These are phyloP conservation scores for Ilex asprella DNA, from an alignment of 257 asterid species.

Conservation along the genomic window DNA sequence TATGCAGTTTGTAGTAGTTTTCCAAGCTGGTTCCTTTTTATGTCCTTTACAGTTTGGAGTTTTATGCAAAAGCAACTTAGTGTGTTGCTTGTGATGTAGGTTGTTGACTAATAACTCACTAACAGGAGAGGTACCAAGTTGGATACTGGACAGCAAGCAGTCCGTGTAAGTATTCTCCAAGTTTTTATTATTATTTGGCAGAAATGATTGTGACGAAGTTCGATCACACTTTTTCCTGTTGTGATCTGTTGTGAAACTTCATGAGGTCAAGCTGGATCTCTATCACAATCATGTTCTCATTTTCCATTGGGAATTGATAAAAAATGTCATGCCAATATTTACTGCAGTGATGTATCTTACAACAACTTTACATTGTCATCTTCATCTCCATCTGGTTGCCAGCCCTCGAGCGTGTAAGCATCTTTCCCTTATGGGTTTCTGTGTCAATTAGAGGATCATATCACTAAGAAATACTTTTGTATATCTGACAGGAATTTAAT, in stretches of 20 bases:
- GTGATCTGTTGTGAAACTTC: too few relatives aligned
- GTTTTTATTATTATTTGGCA: neutral
- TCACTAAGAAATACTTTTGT: conserved; percentile 10
- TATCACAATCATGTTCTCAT: neutral
- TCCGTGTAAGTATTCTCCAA: conserved; percentile 41
- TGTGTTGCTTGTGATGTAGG: conserved; percentile 35
- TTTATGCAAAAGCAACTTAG: neutral
- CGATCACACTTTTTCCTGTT: too few relatives aligned
- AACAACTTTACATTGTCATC: conserved; percentile 55
- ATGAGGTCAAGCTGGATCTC: too few relatives aligned
- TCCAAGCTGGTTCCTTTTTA: neutral
- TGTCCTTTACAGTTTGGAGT: neutral
- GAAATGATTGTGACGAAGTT: too few relatives aligned
- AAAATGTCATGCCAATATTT: conserved; percentile 6
- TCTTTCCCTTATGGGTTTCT: neutral
- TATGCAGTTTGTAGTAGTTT: too few relatives aligned
- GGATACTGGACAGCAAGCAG: conserved; percentile 33
- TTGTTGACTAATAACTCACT: conserved; percentile 63
- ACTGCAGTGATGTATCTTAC: conserved; percentile 84
- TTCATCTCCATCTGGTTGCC: conserved; percentile 34
- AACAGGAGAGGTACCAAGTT: conserved; percentile 58
- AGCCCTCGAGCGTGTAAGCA: conserved; percentile 43
- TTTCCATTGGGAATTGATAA: neutral
- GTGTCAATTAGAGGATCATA: conserved; percentile 5
- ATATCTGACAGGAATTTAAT: conserved; percentile 57